Evolutionary conservation across 768 basidiomycete species (phyloP).

Genomic region (Rhizopogon vinicolor): DNA sequence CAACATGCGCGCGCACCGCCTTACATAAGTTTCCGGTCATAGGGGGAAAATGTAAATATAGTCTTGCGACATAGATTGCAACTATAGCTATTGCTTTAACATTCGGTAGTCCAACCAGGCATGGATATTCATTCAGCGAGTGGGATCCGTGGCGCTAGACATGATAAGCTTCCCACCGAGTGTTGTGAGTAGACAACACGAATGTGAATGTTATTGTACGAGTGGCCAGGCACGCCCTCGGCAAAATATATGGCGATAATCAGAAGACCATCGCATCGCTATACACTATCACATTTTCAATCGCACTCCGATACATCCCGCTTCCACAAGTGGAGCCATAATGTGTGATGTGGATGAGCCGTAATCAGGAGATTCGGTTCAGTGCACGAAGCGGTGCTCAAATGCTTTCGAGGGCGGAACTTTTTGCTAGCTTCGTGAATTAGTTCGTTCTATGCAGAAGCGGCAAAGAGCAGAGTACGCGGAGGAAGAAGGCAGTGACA

Average conservation of each 20-base stretch:
- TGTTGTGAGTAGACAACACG: too few relatives aligned
- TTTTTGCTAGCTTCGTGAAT: too few relatives aligned
- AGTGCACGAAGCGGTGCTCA: background rate
- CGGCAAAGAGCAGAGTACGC: background rate
- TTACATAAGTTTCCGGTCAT: slow-evolving; percentile 16
- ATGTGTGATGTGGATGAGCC: background rate
- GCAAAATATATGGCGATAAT: background rate
- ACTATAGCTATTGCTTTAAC: background rate
- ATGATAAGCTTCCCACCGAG: background rate
- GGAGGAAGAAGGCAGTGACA: background rate
- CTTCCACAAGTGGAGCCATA: background rate
- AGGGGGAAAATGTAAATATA: background rate
- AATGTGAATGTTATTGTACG: background rate
- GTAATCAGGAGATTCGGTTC: background rate
- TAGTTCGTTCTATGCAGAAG: background rate
- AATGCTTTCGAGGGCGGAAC: background rate
- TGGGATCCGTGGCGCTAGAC: background rate
- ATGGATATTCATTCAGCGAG: background rate
- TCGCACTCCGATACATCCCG: background rate
- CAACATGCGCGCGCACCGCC: slow-evolving; percentile 1
- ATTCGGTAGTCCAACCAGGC: too few relatives aligned
- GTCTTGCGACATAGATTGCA: background rate
- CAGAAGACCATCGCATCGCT: too few relatives aligned
- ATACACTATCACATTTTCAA: background rate
- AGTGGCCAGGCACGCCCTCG: background rate